A percentile compares a stretch with the other conserved stretches of the same genome.
Conservation (phyloP, 768 basidiomycete genomes). For the Pulveroboletus ravenelii region DNA sequence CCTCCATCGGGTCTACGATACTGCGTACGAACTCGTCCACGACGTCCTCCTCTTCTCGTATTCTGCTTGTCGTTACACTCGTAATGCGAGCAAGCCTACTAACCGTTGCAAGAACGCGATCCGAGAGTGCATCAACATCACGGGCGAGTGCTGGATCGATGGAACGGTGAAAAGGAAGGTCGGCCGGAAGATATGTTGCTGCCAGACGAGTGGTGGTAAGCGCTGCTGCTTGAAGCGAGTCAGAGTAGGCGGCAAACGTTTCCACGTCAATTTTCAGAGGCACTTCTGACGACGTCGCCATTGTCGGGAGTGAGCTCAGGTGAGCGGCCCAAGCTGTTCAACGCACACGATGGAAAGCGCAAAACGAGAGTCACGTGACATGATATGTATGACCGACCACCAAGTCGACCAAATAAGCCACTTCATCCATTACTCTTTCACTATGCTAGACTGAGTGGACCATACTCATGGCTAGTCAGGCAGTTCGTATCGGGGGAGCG, state of each 20-base stretch:
- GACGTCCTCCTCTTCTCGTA: constrained; percentile 73
- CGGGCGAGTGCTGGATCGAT: constrained; percentile 67
- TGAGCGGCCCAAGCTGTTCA: neutral
- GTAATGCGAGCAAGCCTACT: constrained; percentile 58
- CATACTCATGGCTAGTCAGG: neutral
- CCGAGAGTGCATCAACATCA: constrained; percentile 66
- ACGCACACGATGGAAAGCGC: neutral
- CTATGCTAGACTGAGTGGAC: neutral
- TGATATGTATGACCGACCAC: neutral
- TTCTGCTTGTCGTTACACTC: constrained; percentile 33
- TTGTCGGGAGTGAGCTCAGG: constrained; percentile 2
- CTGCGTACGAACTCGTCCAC: constrained; percentile 74
- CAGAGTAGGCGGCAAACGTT: constrained; percentile 51
- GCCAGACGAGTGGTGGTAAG: constrained; percentile 62
- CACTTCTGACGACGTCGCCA: constrained; percentile 8
- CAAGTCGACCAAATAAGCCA: no score
- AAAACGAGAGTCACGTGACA: constrained; percentile 11
- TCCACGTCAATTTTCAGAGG: constrained; percentile 16
- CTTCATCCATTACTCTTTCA: no score
- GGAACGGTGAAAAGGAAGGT: constrained; percentile 87
- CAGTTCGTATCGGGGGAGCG: neutral
- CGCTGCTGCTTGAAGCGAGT: constrained; percentile 53
- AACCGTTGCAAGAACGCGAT: constrained; percentile 59
- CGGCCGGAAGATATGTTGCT: constrained; percentile 55
- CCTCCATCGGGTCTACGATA: constrained; percentile 83